A percentile compares a stretch with the other conserved stretches of the same genome.
phyloP scores from a whole-genome alignment of 768 basidiomycete genomes.

The Leccinum boreale region DNA sequence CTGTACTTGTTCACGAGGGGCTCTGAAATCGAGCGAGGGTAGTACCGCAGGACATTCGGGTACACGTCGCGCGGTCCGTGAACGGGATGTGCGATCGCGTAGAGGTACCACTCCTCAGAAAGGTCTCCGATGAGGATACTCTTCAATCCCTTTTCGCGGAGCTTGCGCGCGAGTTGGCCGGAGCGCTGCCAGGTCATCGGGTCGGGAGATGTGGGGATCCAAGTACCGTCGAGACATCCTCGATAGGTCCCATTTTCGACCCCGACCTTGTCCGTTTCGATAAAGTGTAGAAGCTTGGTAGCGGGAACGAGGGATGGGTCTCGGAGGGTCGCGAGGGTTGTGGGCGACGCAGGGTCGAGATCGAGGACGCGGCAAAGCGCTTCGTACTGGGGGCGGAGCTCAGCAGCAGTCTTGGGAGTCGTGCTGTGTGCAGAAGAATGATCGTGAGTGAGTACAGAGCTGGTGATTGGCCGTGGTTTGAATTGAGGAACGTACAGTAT shows the following conservation, averaged over 20 bases:
- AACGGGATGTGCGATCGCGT: slow-evolving; percentile 67
- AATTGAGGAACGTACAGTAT: slow-evolving; percentile 47
- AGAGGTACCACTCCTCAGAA: slow-evolving; percentile 75
- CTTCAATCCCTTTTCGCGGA: slow-evolving; percentile 55
- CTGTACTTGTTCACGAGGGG: slow-evolving; percentile 45
- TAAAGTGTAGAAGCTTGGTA: slow-evolving; percentile 49
- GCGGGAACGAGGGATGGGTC: slow-evolving; percentile 49
- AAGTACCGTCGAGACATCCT: slow-evolving; percentile 57
- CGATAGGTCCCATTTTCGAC: slow-evolving; percentile 61
- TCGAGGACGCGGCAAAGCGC: slow-evolving; percentile 55
- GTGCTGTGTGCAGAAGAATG: slow-evolving; percentile 31
- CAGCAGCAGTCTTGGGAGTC: slow-evolving; percentile 56
- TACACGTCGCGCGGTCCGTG: slow-evolving; percentile 46
- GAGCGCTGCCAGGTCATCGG: slow-evolving; percentile 68
- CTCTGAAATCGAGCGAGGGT: slow-evolving; percentile 45
- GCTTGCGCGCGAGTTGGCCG: slow-evolving; percentile 52
- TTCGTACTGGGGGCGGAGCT: slow-evolving; percentile 59
- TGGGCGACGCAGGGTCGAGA: slow-evolving; percentile 50
- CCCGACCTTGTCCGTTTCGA: slow-evolving; percentile 56
- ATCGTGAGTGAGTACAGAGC: background rate
- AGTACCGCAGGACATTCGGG: slow-evolving; percentile 60
- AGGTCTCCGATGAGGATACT: slow-evolving; percentile 67
- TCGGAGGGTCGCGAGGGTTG: slow-evolving; percentile 48
- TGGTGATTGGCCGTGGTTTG: background rate
- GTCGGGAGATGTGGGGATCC: slow-evolving; percentile 51